Percentiles rank a stretch among this genome's conserved stretches.
Conservation (phyloP, 129 eudicot genomes). For the Chrysanthemum makinoi region DNA sequence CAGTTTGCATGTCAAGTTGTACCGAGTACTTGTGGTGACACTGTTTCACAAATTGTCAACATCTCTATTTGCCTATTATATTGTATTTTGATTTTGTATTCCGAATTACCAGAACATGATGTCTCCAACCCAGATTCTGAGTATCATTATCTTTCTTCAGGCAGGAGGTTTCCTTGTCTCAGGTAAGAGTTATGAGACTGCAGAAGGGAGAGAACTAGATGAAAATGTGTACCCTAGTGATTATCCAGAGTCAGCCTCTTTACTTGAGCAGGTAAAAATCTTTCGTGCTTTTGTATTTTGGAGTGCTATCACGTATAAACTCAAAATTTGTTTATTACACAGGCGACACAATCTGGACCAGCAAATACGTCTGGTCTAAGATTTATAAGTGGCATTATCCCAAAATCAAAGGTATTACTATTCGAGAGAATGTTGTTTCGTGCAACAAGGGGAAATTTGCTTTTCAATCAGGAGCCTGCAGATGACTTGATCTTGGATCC, state of each 20-base stretch:
- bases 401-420: constrained; percentile 64
- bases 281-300: neutral
- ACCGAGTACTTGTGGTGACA: constrained; percentile 1
- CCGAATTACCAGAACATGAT: neutral
- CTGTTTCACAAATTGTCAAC: neutral
- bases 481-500: constrained; percentile 91
- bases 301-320: neutral
- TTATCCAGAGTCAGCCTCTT: constrained; percentile 69
- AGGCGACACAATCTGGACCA: constrained; percentile 79
- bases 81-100: neutral
- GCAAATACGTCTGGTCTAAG: constrained; percentile 76
- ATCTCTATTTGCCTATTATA: neutral
- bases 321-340: constrained; percentile 33
- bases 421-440: constrained; percentile 97
- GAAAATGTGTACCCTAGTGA: constrained; percentile 62
- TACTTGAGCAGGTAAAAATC: constrained; percentile 78
- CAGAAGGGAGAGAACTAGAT: constrained; percentile 73
- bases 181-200: constrained; percentile 50
- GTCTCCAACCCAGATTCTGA: constrained; percentile 14
- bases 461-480: constrained; percentile 88
- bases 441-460: constrained; percentile 97
- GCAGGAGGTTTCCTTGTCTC: constrained; percentile 89
- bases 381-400: constrained; percentile 88
- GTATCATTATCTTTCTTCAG: constrained; percentile 43
- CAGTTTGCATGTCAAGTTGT: neutral